Percentiles rank a stretch among this genome's conserved stretches.
phyloP scores from a whole-genome alignment of 1,284 basidiomycete genomes.

The Pholiota adiposa region DNA sequence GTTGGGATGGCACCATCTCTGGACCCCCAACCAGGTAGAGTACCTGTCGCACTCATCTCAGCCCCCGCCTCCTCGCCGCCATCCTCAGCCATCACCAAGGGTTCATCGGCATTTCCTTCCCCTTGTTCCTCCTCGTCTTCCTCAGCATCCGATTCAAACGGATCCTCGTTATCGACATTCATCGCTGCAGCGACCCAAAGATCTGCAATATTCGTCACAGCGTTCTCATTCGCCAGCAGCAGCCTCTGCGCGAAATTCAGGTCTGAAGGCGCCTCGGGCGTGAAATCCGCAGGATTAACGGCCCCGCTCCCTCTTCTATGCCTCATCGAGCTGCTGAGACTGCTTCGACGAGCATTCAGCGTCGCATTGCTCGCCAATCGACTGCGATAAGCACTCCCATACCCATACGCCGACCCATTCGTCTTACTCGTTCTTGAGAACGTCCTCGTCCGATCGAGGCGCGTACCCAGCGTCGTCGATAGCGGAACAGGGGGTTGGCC shows the following conservation, averaged over 20 bases:
- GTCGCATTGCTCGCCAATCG: slow-evolving; percentile 54
- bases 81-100: slow-evolving; percentile 36
- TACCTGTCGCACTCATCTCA: slow-evolving; percentile 19
- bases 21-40: slow-evolving; percentile 6
- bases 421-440: slow-evolving; percentile 59
- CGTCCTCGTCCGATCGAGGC: slow-evolving; percentile 46
- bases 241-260: slow-evolving; percentile 88
- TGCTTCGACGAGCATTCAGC: slow-evolving; percentile 48
- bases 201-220: slow-evolving; percentile 88
- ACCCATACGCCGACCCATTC: slow-evolving; percentile 82
- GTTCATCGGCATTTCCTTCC: slow-evolving; percentile 34
- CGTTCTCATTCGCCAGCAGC: slow-evolving; percentile 91
- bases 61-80: slow-evolving; percentile 9
- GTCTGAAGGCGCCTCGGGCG: slow-evolving; percentile 45
- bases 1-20: slow-evolving; percentile 2
- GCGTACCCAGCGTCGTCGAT: slow-evolving; percentile 39
- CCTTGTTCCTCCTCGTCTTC: slow-evolving; percentile 44
- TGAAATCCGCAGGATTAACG: slow-evolving; percentile 43
- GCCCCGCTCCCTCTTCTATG: slow-evolving; percentile 52
- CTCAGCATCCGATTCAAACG: slow-evolving; percentile 64
- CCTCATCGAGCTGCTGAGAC: slow-evolving; percentile 50
- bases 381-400: slow-evolving; percentile 57
- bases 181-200: slow-evolving; percentile 94
- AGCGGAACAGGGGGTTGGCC: slow-evolving; percentile 51
- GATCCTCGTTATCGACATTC: slow-evolving; percentile 85